Conservation (phyloP, 1,284 basidiomycete species). For the Sporisorium scitamineum region DNA sequence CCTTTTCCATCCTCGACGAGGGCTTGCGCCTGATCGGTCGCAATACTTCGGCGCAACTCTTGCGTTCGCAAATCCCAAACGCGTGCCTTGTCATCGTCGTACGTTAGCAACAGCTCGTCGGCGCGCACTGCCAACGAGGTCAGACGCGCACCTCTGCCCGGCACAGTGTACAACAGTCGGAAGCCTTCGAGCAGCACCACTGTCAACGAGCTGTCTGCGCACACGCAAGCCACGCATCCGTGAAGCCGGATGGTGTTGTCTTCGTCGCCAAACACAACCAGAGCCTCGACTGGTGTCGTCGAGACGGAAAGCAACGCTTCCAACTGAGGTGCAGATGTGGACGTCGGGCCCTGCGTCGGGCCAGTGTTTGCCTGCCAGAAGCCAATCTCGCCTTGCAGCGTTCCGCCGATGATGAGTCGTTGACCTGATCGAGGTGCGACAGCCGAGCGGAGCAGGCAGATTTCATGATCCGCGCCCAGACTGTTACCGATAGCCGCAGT, state of each 20-base stretch:
- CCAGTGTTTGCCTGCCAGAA: slow-evolving; percentile 67
- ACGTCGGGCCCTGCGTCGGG: not conserved
- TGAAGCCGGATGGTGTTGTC: slow-evolving; percentile 76
- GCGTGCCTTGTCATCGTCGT: slow-evolving; percentile 81
- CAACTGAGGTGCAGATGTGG: slow-evolving; percentile 72
- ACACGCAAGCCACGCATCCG: slow-evolving; percentile 80
- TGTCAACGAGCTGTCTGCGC: slow-evolving; percentile 83
- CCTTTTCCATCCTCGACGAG: slow-evolving; percentile 74
- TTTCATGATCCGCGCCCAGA: slow-evolving; percentile 20
- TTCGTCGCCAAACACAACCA: slow-evolving; percentile 73
- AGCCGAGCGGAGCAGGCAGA: slow-evolving; percentile 44
- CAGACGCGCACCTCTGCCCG: slow-evolving; percentile 76
- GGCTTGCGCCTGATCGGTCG: slow-evolving; percentile 80
- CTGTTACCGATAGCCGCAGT: slow-evolving; percentile 5
- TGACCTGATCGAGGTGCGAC: slow-evolving; percentile 37
- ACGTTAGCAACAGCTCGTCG: slow-evolving; percentile 81
- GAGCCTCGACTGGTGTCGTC: slow-evolving; percentile 75
- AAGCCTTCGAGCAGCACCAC: slow-evolving; percentile 80
- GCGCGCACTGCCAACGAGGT: slow-evolving; percentile 77
- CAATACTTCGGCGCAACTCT: slow-evolving; percentile 87
- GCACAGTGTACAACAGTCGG: slow-evolving; percentile 79
- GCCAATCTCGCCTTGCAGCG: slow-evolving; percentile 54
- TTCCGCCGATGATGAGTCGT: slow-evolving; percentile 51
- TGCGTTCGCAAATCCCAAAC: slow-evolving; percentile 88
- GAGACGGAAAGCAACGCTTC: slow-evolving; percentile 80